Base-by-base conservation (phyloP, 495 filamentous ascomycete genomes). In the Platismatia glauca region DNA sequence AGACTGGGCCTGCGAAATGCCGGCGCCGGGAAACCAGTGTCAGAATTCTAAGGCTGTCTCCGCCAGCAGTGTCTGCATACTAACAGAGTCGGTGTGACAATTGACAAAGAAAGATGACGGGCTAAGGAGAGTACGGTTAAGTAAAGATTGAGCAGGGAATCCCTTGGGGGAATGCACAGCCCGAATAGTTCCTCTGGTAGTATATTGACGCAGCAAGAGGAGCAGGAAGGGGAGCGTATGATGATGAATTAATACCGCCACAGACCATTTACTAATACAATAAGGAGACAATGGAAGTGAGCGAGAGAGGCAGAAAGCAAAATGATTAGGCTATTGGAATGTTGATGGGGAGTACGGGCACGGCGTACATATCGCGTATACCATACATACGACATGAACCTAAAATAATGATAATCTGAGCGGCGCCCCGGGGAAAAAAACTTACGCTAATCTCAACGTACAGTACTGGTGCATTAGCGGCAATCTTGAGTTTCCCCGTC, bases 1-100 rank as follows among this genome's bases (percentile, higher is more conserved):
- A 41, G 12, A 62, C 22, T 52, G 60, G 27, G 50, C 52, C 52
- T 46, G 60, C 60, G n/a, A 29, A 62, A 44, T 56, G 60, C 60
- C 27, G 52, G 50, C 60, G 50, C 60, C 27, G 34, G 12, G 16
- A 0, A 35, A 56, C 1, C 12, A 4, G 52, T 4, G n/a, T 27
- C 1, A 7, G 29, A 29, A 7, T 46, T 33, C n/a, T 6, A 4
- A 56, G 13, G 2, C 18, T 7, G 20, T 62, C 3, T 34, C 20
- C 22, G 13, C 37, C 20, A 27, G 20, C 4, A 15, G 22, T 35
- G 18, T 46, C 11, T 56, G 16, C 6, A 37, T 41, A 22, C 39
- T 7, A 33, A 24, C 27, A 44, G 15, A 9, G 16, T 37, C 9
- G 15, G 38, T 12, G 38, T 12, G 38, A 39, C 34, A 39, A 13